These are phyloP conservation scores for Mucor velutinosus DNA, from an alignment of 371 early-diverging fungal genomes.

Conservation along the genomic window DNA sequence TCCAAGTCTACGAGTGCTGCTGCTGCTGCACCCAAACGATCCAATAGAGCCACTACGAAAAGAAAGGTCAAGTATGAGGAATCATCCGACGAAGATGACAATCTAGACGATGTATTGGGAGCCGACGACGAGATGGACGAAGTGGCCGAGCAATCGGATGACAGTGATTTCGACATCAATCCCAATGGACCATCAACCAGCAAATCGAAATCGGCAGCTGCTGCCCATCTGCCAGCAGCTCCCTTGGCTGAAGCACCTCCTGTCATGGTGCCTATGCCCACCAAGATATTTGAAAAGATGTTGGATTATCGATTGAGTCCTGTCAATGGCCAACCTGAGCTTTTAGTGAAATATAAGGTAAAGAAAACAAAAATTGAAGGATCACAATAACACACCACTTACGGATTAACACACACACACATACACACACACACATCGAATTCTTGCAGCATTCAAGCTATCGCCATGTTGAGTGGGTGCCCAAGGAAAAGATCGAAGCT, in stretches of 20 bases:
- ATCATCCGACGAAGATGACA: constrained; percentile 25
- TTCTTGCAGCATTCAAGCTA: constrained; percentile 54
- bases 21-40: not conserved
- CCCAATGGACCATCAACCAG: not conserved
- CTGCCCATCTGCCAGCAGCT: not conserved
- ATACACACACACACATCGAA: too few species aligned
- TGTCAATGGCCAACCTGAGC: constrained; percentile 32
- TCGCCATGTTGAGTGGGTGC: constrained; percentile 82
- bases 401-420: too few species aligned
- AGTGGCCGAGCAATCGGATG: constrained; percentile 3
- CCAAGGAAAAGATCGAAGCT: constrained; percentile 58
- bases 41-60: constrained; percentile 12
- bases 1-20: not conserved
- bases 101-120: constrained; percentile 2
- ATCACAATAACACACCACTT: too few species aligned
- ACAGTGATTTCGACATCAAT: constrained; percentile 9
- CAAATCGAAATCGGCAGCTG: constrained; percentile 3
- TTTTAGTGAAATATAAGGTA: constrained; percentile 76
- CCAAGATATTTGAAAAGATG: constrained; percentile 57
- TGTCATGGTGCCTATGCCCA: constrained; percentile 68
- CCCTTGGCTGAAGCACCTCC: constrained; percentile 15
- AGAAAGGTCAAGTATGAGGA: constrained; percentile 19
- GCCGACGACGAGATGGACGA: constrained; percentile 10
- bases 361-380: too few species aligned
- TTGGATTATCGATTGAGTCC: constrained; percentile 55